Evolutionary conservation across 1,284 basidiomycete species (phyloP).

Genomic region (Inonotus obliquus): DNA sequence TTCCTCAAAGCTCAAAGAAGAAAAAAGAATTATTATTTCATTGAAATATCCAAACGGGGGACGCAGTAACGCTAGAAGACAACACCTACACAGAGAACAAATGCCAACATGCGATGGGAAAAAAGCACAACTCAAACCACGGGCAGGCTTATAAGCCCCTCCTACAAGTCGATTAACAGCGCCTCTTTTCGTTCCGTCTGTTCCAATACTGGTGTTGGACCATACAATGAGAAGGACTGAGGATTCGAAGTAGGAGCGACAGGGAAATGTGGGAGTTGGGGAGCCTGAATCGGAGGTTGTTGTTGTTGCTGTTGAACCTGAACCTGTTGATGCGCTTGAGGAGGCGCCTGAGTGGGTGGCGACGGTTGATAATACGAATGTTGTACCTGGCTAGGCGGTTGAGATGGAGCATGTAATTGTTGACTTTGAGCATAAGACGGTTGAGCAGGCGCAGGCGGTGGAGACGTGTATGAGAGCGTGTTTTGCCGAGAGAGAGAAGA

Average conservation of each 20-base stretch:
- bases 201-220: constrained; percentile 41
- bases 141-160: background rate
- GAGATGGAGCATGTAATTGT: constrained; percentile 17
- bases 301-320: constrained; percentile 29
- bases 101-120: background rate
- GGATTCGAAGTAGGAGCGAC: constrained; percentile 62
- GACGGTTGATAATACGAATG: constrained; percentile 23
- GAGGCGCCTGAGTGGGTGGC: constrained; percentile 22
- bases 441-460: constrained; percentile 16
- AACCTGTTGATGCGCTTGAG: constrained; percentile 23
- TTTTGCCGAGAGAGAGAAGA: constrained; percentile 29
- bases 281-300: constrained; percentile 6
- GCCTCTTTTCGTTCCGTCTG: constrained; percentile 78
- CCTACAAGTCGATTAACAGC: constrained; percentile 70
- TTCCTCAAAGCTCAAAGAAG: background rate
- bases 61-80: background rate
- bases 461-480: constrained; percentile 30
- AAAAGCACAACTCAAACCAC: background rate
- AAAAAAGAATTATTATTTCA: background rate
- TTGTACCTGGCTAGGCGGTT: constrained; percentile 19
- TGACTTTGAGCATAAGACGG: constrained; percentile 16
- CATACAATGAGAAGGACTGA: constrained; percentile 48
- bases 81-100: background rate
- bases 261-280: constrained; percentile 57
- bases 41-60: background rate